Conservation (phyloP, 2,329 filamentous ascomycete species). For the Rhynchosporium secalis region DNA sequence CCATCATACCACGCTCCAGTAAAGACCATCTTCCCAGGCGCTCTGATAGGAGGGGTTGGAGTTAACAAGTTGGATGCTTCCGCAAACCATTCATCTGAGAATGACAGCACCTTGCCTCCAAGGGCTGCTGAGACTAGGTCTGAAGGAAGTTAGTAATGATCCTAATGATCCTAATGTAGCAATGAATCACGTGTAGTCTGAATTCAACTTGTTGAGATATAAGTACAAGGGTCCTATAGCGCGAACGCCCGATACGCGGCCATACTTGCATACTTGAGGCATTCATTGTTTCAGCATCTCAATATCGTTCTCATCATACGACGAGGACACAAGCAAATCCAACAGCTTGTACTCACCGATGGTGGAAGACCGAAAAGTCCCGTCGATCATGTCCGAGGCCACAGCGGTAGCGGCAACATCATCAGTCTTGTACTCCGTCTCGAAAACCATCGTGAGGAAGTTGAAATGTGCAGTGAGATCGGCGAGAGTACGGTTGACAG, state of each 20-base stretch:
- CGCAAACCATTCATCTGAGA: conserved; percentile 70
- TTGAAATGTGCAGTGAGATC: neutral
- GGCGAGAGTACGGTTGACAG: neutral
- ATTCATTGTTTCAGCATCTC: conserved; percentile 3
- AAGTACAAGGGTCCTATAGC: too few relatives aligned
- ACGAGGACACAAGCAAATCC: neutral
- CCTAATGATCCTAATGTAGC: conserved; percentile 9
- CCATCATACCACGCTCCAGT: conserved; percentile 71
- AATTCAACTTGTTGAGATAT: too few relatives aligned
- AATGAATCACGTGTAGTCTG: conserved; percentile 15
- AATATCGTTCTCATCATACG: neutral
- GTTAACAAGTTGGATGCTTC: conserved; percentile 64
- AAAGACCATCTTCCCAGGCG: conserved; percentile 67
- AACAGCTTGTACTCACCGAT: conserved; percentile 52
- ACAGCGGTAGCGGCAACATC: conserved; percentile 51
- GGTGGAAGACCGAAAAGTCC: conserved; percentile 59
- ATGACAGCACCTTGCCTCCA: conserved; percentile 63
- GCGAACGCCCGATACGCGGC: too few relatives aligned
- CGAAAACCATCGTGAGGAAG: conserved; percentile 35
- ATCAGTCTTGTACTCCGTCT: conserved; percentile 57
- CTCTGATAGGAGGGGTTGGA: conserved; percentile 61
- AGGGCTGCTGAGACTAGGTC: conserved; percentile 62
- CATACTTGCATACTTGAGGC: too few relatives aligned
- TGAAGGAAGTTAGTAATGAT: conserved; percentile 38
- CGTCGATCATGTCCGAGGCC: conserved; percentile 57